Percentiles rank a stretch among this genome's conserved stretches.
Evolutionary conservation across 2,329 filamentous ascomycete genomes (phyloP).

Genomic region (Fusarium camptoceras): DNA sequence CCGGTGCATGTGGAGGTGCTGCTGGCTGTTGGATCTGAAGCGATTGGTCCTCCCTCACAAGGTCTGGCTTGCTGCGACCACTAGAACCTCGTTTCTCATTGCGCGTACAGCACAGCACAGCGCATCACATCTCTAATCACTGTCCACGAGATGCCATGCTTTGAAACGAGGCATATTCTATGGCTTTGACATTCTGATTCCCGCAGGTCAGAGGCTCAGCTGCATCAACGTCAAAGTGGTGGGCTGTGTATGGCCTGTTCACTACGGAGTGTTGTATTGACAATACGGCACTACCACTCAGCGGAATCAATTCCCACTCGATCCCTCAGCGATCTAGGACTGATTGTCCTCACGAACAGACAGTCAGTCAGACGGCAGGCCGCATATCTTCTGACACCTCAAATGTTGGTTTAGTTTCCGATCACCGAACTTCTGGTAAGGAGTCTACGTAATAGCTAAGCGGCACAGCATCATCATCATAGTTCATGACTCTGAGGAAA

Average conservation of each 20-base stretch:
- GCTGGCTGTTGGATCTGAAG: slow-evolving; percentile 18
- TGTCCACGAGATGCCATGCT: slow-evolving; percentile 29
- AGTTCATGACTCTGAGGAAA: slow-evolving; percentile 22
- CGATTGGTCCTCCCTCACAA: slow-evolving; percentile 29
- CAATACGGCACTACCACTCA: not conserved
- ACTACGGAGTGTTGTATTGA: too few species aligned
- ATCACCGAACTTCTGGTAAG: slow-evolving; percentile 6
- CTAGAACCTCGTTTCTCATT: slow-evolving; percentile 29
- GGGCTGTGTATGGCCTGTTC: slow-evolving; percentile 21
- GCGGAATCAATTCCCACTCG: not conserved
- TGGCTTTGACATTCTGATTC: not conserved
- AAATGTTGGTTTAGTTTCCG: slow-evolving; percentile 10
- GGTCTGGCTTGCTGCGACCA: slow-evolving; percentile 40
- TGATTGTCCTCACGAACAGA: not conserved
- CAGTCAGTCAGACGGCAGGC: slow-evolving; percentile 25
- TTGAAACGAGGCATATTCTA: slow-evolving; percentile 32
- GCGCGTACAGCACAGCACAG: slow-evolving; percentile 16
- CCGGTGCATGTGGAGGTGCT: slow-evolving; percentile 21
- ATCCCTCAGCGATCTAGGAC: slow-evolving; percentile 19
- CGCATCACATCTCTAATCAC: slow-evolving; percentile 4
- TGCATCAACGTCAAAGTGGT: slow-evolving; percentile 16
- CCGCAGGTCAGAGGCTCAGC: slow-evolving; percentile 29
- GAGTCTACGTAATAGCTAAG: slow-evolving; percentile 35
- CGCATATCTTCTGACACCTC: slow-evolving; percentile 31
- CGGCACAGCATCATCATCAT: slow-evolving; percentile 27